Base-by-base conservation (phyloP, 805 yeast genomes). In the Yamadazyma phyllophila region DNA sequence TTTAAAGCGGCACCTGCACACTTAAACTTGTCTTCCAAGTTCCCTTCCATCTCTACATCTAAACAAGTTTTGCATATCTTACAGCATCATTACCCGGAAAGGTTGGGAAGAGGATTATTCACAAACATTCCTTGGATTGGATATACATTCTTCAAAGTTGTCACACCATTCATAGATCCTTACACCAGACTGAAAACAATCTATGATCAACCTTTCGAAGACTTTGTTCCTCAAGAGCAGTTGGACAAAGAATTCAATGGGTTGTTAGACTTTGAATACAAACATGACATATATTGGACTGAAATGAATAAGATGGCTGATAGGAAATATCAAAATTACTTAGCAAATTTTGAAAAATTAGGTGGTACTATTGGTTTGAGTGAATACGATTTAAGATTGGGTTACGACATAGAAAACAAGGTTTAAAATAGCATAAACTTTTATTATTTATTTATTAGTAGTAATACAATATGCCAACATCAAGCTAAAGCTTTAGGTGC, bases 161-260 rank as follows among this genome's bases (percentile, higher is more conserved):
- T 77, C 43, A 77, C 77, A 44, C 84, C 84, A 20, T 76, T 80
- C 51, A 71, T 80, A 43, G 85, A 80, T 55, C 83, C 83, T 7
- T 72, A 73, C 48, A 79, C 85, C 1, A 69, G 81, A 47, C 76
- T 75, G 63, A 80, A 80, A 59, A 73, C 81, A 6, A 68, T 77
- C 10, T 79, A 77, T 52, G 83, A 79, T 52, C 80, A 78, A 51
- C 82, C 83, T 1, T 78, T 78, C 51, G 78, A 70, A 41, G 71
- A 77, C 45, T 77, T 71, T 45, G 78, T 80, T 3, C 83, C 82
- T 8, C 62, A 65, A 38, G 69, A 76, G 41, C 83, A 80, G 54
- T 61, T 80, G 39, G 81, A 76, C 44, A 68, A 71, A 39, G 69
- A 69, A 37, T 78, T 80, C 55, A 71, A 75, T 46, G 77, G 76